Conservation (phyloP, 805 yeast species). For the Yarrowia bubula region DNA sequence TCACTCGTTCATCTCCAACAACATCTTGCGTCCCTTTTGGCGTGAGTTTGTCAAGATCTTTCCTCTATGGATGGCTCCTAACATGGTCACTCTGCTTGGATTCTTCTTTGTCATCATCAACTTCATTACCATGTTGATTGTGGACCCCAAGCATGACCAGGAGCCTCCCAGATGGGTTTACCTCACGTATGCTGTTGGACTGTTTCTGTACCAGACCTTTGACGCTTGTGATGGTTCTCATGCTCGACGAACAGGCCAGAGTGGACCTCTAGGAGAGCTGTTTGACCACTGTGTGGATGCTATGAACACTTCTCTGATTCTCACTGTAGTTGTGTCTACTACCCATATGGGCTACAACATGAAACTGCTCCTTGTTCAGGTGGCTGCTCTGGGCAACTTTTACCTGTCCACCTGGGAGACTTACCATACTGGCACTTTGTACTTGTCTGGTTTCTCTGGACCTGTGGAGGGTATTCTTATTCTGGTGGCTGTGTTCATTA, state of each 20-base stretch:
- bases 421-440: constrained; percentile 81
- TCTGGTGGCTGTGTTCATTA: constrained; percentile 51
- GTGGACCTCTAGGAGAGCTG: constrained; percentile 90
- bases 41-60: constrained; percentile 64
- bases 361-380: constrained; percentile 43
- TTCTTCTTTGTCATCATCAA: constrained; percentile 67
- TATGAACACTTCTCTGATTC: constrained; percentile 68
- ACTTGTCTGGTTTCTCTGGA: constrained; percentile 76
- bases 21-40: constrained; percentile 83
- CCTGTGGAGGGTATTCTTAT: constrained; percentile 92
- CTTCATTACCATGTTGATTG: constrained; percentile 61
- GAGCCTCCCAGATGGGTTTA: constrained; percentile 75
- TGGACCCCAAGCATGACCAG: constrained; percentile 63
- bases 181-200: constrained; percentile 71
- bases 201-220: constrained; percentile 89
- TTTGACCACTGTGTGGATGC: constrained; percentile 84
- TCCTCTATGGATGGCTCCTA: constrained; percentile 75
- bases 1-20: constrained; percentile 71
- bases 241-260: constrained; percentile 92
- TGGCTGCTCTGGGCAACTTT: constrained; percentile 53
- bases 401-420: constrained; percentile 95
- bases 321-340: constrained; percentile 66
- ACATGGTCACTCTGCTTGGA: constrained; percentile 62
- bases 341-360: constrained; percentile 67
- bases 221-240: constrained; percentile 97